Conservation (phyloP, 1,284 basidiomycete genomes). For the Pseudozyma sp. region DNA sequence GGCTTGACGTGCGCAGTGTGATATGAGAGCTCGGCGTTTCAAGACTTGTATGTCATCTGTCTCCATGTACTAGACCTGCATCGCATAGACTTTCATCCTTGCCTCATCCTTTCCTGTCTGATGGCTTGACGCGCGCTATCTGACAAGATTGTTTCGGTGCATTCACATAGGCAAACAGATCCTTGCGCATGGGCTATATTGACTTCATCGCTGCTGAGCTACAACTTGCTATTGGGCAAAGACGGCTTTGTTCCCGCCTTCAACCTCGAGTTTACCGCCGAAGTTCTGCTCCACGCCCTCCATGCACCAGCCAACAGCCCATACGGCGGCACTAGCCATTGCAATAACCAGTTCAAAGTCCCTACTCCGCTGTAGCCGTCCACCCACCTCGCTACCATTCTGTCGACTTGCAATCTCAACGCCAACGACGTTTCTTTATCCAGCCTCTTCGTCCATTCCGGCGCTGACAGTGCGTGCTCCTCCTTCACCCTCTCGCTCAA, state of each 20-base stretch:
- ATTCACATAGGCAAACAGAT: background rate
- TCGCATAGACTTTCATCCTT: background rate
- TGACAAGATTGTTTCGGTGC: background rate
- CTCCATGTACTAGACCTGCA: no score
- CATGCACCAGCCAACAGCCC: slow-evolving; percentile 72
- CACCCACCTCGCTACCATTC: slow-evolving; percentile 75
- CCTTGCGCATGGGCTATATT: background rate
- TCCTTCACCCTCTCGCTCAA: slow-evolving; percentile 48
- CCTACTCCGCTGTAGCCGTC: slow-evolving; percentile 71
- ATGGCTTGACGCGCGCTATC: background rate
- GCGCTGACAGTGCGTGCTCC: slow-evolving; percentile 6
- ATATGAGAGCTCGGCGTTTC: no score
- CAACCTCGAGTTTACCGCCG: slow-evolving; percentile 29
- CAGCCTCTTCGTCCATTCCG: slow-evolving; percentile 23
- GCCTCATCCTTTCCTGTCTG: background rate
- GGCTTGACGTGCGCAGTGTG: no score
- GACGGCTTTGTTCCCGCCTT: slow-evolving; percentile 10
- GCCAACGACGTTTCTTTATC: slow-evolving; percentile 32
- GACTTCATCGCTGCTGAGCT: background rate
- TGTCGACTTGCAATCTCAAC: slow-evolving; percentile 76
- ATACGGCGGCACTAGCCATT: slow-evolving; percentile 84
- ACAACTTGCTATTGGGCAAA: slow-evolving; percentile 33
- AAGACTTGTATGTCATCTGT: no score
- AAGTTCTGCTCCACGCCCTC: slow-evolving; percentile 37
- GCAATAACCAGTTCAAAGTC: slow-evolving; percentile 77